Conservation (phyloP, 345 rosid genomes). For the Carallia pectinifolia region DNA sequence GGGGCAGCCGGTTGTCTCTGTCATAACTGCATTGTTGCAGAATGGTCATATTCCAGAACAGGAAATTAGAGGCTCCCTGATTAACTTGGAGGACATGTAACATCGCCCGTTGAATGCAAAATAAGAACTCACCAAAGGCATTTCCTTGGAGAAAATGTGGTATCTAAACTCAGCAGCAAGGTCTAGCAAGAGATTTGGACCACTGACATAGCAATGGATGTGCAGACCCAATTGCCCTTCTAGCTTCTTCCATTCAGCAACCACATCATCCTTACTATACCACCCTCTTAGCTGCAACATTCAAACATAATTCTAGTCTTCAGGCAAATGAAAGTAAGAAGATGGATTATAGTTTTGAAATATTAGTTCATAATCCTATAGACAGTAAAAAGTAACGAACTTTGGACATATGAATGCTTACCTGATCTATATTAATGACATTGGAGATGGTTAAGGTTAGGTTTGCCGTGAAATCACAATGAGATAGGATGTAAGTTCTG, state of each 20-base stretch:
- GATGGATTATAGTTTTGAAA: no score
- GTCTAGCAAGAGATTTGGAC: conserved; percentile 62
- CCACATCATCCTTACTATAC: conserved; percentile 85
- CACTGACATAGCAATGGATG: conserved; percentile 79
- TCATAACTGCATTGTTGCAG: no score
- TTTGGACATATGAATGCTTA: conserved; percentile 9
- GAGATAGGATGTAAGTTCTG: conserved; percentile 78
- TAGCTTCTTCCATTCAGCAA: conserved; percentile 88
- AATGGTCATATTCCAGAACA: no score
- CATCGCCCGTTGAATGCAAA: no score
- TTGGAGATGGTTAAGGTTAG: conserved; percentile 75
- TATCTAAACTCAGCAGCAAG: conserved; percentile 86
- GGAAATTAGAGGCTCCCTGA: no score
- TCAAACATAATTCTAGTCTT: background rate
- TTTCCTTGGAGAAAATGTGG: conserved; percentile 87
- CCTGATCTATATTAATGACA: conserved; percentile 78
- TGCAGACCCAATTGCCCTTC: conserved; percentile 58
- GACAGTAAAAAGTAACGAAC: no score
- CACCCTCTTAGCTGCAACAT: conserved; percentile 66
- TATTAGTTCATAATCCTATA: no score
- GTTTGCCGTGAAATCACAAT: conserved; percentile 89
- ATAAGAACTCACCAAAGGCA: conserved; percentile 66
- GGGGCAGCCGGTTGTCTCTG: no score
- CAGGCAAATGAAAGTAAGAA: no score
- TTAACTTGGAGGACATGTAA: background rate